Conservation (phyloP, 805 yeast genomes). For the Komagataella mondaviorum region DNA sequence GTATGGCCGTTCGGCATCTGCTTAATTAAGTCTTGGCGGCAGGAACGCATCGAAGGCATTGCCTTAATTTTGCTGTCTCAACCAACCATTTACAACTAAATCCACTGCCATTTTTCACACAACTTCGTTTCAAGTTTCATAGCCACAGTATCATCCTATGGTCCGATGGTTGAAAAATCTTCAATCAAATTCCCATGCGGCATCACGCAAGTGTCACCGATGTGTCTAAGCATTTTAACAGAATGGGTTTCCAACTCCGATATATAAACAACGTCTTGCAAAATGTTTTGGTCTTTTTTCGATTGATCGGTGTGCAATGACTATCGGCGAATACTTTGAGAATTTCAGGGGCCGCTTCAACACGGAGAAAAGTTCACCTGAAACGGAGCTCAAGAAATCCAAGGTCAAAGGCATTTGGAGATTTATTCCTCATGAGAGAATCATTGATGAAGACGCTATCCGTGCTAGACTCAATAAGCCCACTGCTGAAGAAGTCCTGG, state of each 20-base stretch:
- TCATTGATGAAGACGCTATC: background rate
- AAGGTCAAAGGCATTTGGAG: background rate
- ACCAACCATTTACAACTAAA: background rate
- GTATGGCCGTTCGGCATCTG: background rate
- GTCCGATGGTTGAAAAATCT: background rate
- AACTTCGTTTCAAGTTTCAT: background rate
- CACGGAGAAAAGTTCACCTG: background rate
- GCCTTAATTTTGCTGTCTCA: background rate
- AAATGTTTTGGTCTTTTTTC: background rate
- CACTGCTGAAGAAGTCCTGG: background rate
- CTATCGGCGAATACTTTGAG: background rate
- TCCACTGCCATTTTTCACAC: background rate
- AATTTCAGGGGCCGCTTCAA: background rate
- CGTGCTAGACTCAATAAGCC: background rate
- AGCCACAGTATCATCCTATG: background rate
- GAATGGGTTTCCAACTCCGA: background rate
- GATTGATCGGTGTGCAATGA: background rate
- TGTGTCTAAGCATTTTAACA: background rate
- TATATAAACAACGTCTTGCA: background rate
- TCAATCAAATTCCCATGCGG: background rate
- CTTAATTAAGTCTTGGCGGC: background rate
- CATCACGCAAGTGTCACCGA: background rate
- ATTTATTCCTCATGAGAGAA: background rate
- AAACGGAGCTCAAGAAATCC: background rate
- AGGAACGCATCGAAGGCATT: background rate